Evolutionary conservation across 192 early-diverging fungal species (phyloP).

Genomic region (Umbelopsis ramanniana): DNA sequence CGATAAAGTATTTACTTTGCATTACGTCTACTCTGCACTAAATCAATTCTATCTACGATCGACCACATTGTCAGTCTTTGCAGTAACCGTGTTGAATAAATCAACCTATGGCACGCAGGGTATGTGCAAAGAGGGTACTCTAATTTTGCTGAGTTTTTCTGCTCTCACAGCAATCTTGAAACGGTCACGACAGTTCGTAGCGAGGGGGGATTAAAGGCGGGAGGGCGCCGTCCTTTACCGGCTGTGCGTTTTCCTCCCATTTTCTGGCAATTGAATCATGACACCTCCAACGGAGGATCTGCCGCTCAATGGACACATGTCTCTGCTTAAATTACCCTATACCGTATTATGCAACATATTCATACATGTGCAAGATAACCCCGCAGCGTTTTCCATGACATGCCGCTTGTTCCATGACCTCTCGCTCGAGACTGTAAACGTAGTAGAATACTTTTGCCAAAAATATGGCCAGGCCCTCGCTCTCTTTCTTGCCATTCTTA

Average conservation of each 20-base stretch:
- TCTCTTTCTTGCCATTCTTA: constrained; percentile 19
- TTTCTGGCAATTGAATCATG: not conserved
- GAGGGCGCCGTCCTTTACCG: not conserved
- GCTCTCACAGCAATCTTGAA: not conserved
- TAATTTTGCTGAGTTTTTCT: not conserved
- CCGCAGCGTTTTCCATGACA: constrained; percentile 12
- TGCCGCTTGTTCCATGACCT: constrained; percentile 16
- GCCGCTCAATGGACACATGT: not conserved
- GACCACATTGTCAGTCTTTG: too few species aligned
- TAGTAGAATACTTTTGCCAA: constrained; percentile 21
- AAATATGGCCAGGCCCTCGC: constrained; percentile 24
- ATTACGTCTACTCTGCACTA: too few species aligned
- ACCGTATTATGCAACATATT: constrained; percentile 21
- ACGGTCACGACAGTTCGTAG: not conserved
- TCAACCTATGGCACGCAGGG: too few species aligned
- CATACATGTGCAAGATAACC: constrained; percentile 16
- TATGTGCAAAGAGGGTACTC: too few species aligned
- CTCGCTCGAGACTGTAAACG: constrained; percentile 9
- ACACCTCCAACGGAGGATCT: not conserved
- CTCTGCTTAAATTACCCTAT: not conserved
- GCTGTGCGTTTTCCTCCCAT: not conserved
- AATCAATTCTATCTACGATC: too few species aligned
- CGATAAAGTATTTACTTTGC: too few species aligned
- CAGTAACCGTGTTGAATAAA: too few species aligned
- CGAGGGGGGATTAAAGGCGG: too few species aligned